Percentiles rank a stretch among this genome's conserved stretches.
These are phyloP conservation scores for Venturia effusa DNA, from an alignment of 2,329 filamentous ascomycete species.

Conservation along the genomic window DNA sequence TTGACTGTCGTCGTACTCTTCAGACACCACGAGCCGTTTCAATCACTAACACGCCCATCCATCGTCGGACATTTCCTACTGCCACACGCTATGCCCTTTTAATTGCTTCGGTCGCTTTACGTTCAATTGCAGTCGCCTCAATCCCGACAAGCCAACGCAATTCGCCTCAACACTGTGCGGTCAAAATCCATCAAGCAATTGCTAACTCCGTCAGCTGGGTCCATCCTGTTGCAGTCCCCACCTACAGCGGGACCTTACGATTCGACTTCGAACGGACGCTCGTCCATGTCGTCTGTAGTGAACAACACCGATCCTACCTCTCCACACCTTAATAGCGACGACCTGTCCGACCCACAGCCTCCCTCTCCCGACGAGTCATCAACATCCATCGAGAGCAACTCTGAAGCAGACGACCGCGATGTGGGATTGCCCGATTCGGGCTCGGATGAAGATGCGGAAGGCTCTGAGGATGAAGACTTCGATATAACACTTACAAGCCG, in stretches of 20 bases:
- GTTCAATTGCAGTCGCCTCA: slow-evolving; percentile 33
- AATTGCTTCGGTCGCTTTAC: slow-evolving; percentile 24
- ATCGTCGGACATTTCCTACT: slow-evolving; percentile 29
- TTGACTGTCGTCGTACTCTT: neutral
- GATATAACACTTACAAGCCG: slow-evolving; percentile 67
- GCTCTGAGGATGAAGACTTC: slow-evolving; percentile 56
- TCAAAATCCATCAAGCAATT: slow-evolving; percentile 23
- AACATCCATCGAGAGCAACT: slow-evolving; percentile 29
- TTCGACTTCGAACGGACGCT: slow-evolving; percentile 58
- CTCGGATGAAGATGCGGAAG: slow-evolving; percentile 38
- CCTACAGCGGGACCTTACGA: slow-evolving; percentile 51
- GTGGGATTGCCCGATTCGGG: slow-evolving; percentile 35
- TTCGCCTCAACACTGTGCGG: slow-evolving; percentile 22
- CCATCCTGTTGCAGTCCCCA: slow-evolving; percentile 50
- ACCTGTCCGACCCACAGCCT: slow-evolving; percentile 53
- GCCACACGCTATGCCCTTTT: slow-evolving; percentile 17
- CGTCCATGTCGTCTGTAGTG: slow-evolving; percentile 40
- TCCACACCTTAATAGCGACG: slow-evolving; percentile 63
- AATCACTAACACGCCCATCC: slow-evolving; percentile 19
- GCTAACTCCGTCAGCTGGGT: slow-evolving; percentile 45
- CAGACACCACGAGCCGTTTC: slow-evolving; percentile 8
- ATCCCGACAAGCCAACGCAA: slow-evolving; percentile 24
- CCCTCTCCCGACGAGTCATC: slow-evolving; percentile 16
- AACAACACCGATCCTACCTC: slow-evolving; percentile 33
- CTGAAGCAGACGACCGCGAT: slow-evolving; percentile 25